Base-by-base conservation (phyloP, 768 basidiomycete genomes). In the Cystobasidium ongulense region DNA sequence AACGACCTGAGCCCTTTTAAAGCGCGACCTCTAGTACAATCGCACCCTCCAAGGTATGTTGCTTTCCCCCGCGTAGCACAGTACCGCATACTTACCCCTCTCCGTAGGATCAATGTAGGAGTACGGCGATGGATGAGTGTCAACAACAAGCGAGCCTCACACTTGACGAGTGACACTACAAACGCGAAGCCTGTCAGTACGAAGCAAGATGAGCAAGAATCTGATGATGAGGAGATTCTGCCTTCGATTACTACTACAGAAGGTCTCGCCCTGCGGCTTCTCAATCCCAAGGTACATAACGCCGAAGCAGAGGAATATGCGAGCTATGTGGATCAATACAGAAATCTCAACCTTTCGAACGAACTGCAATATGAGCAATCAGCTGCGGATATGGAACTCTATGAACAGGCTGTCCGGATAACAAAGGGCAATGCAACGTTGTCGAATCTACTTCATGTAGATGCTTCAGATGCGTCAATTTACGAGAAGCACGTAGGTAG, bases 21-120 rank as follows among this genome's bases (percentile, higher is more conserved):
- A 35, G 65, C 15, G 11, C n/a, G 27, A 21, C 57, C 53, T n/a
- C 18, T 61, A 15, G 29, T 53, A 23, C 29, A 17, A 4, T 21
- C 29, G 29, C 52, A 74, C 38, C 38, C 73, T 21, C 33, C 67
- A 38, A 57, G 54, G 36, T 33, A 52, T n/a, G 18, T 15, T 36
- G 33, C 13, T 29, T n/a, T 57, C 87, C 83, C 88, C 0, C 87
- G 86, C 27, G 61, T 75, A 13, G 63, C 54, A 1, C 15, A 33
- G 17, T 25, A 54, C 65, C 85, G 86, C 39, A 83, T 82, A 31
- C 78, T 70, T 72, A 68, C 18, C n/a, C n/a, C n/a, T n/a, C n/a
- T n/a, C n/a, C n/a, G n/a, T n/a, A 33, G 41, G 38, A 25, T 11
- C 36, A 17, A 46, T 10, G 36, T 63, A 57, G 59, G 27, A 31